Conservation (phyloP, 345 rosid genomes). For the Trapa bicornis region DNA sequence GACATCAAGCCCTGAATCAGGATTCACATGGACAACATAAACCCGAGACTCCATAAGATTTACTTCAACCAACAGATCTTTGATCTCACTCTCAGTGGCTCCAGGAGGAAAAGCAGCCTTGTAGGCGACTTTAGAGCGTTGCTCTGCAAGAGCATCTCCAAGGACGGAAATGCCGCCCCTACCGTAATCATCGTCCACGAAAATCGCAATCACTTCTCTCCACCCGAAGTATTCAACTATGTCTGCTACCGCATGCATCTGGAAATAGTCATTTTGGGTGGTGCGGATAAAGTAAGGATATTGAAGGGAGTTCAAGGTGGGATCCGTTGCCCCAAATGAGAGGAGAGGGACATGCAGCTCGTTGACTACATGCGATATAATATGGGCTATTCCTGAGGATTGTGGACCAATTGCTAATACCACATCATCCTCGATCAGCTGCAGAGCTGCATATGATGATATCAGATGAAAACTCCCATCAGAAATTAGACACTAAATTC, state of each 20-base stretch:
- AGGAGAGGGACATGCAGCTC: constrained; percentile 60
- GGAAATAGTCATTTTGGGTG: constrained; percentile 49
- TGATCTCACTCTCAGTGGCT: constrained; percentile 30
- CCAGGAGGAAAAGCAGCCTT: constrained; percentile 65
- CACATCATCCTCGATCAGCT: constrained; percentile 65
- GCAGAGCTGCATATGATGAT: constrained; percentile 51
- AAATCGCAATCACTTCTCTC: constrained; percentile 77
- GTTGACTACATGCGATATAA: constrained; percentile 59
- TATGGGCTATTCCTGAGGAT: constrained; percentile 82
- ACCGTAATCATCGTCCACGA: constrained; percentile 87
- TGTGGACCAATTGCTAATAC: constrained; percentile 81
- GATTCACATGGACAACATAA: constrained; percentile 79
- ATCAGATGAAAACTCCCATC: constrained; percentile 1
- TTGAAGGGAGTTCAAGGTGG: constrained; percentile 45
- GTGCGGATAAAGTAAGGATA: constrained; percentile 59
- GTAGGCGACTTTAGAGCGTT: constrained; percentile 57
- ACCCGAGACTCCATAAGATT: constrained; percentile 76
- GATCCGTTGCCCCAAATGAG: constrained; percentile 67
- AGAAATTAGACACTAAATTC: background rate
- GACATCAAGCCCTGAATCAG: constrained; percentile 63
- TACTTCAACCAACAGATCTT: constrained; percentile 39
- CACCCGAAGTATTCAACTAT: constrained; percentile 45
- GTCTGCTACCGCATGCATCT: constrained; percentile 83
- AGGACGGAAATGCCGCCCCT: constrained; percentile 61
- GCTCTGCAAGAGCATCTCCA: constrained; percentile 67